phyloP scores from a whole-genome alignment of 257 asterid genomes.

The Parsonsia alboflavescens region DNA sequence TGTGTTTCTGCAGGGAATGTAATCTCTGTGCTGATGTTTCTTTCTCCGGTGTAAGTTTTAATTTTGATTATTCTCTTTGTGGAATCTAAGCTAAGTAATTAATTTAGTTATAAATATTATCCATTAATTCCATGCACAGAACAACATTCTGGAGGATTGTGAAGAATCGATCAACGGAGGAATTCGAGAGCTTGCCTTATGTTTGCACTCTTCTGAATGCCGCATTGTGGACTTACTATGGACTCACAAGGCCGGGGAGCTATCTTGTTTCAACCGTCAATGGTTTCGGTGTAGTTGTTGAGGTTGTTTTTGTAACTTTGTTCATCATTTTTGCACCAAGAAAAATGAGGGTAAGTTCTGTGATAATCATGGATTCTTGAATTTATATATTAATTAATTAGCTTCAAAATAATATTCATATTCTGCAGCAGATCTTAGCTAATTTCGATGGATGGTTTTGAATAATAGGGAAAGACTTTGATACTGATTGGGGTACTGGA shows the following conservation, averaged over 20 bases:
- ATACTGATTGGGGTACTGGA: conserved; percentile 36
- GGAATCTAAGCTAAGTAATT: no score
- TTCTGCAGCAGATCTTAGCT: no score
- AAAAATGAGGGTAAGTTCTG: conserved; percentile 29
- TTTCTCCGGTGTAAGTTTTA: conserved; percentile 64
- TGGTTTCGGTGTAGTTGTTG: conserved; percentile 52
- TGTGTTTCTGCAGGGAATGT: conserved; percentile 51
- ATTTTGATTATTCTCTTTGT: not conserved
- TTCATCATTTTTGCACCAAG: conserved; percentile 49
- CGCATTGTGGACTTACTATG: conserved; percentile 61
- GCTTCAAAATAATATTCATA: no score
- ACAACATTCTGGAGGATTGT: conserved; percentile 59
- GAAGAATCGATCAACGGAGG: conserved; percentile 50
- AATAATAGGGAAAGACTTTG: conserved; percentile 40
- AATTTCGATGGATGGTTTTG: no score
- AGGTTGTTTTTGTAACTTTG: conserved; percentile 36
- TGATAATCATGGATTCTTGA: no score
- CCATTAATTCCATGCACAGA: conserved; percentile 25
- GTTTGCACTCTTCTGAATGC: conserved; percentile 53
- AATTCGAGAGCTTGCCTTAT: conserved; percentile 63
- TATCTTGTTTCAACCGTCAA: conserved; percentile 67
- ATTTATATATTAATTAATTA: no score
- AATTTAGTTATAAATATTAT: no score
- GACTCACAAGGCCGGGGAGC: conserved; percentile 52
- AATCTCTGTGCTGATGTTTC: conserved; percentile 65